Percentiles rank a stretch among this genome's conserved stretches.
phyloP scores from a whole-genome alignment of 2,329 filamentous ascomycete species.

The Aspergillus oerlinghausenensis region DNA sequence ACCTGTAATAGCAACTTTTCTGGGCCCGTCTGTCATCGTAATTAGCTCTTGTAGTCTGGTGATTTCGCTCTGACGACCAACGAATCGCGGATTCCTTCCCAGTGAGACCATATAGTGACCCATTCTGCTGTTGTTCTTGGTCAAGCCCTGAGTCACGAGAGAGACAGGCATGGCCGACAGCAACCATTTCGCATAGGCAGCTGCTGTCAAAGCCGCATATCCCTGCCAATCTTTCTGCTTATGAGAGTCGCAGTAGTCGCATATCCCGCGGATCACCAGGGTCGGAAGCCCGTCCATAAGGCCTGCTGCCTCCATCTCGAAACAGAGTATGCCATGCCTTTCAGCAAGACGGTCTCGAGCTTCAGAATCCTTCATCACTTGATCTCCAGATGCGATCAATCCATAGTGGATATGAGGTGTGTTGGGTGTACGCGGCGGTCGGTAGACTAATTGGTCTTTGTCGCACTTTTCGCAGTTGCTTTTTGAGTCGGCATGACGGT shows the following conservation, averaged over 20 bases:
- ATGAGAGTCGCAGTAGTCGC: slow-evolving; percentile 12
- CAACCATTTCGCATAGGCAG: slow-evolving; percentile 8
- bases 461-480: background rate
- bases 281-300: slow-evolving; percentile 6
- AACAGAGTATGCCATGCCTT: background rate
- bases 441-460: background rate
- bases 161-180: background rate
- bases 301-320: slow-evolving; percentile 2
- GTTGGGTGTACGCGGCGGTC: background rate
- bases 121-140: no score
- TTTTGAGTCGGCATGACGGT: background rate
- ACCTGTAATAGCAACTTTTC: slow-evolving; percentile 4
- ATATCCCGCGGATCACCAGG: slow-evolving; percentile 7
- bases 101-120: slow-evolving; percentile 10
- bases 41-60: background rate
- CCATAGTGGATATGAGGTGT: background rate
- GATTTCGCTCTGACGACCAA: background rate
- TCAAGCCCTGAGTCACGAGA: no score
- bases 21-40: background rate
- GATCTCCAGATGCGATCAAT: background rate
- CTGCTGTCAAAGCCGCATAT: slow-evolving; percentile 13
- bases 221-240: slow-evolving; percentile 12
- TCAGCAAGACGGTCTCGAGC: background rate
- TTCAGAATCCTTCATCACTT: background rate
- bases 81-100: slow-evolving; percentile 4